Conservation (phyloP, 192 early-diverging fungal species). For the Nowakowskiella sp. region DNA sequence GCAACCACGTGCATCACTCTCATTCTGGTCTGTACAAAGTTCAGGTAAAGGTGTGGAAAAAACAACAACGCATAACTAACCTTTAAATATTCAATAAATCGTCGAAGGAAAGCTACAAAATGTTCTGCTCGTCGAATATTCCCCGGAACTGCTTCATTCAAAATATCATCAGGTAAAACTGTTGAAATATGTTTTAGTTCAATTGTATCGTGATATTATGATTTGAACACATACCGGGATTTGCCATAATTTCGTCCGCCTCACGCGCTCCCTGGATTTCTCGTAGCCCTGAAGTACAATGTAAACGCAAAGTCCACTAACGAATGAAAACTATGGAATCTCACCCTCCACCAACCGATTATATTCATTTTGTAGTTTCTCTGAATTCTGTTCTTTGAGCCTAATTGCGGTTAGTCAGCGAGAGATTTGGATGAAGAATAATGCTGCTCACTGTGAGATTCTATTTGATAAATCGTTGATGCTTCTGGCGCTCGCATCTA, state of each 20-base stretch:
- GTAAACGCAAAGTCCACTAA: not conserved
- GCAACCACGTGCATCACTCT: constrained; percentile 96
- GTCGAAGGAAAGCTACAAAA: constrained; percentile 91
- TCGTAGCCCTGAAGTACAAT: constrained; percentile 49
- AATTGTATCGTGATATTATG: constrained; percentile 2
- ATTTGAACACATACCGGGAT: constrained; percentile 57
- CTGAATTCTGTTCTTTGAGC: constrained; percentile 79
- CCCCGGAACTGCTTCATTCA: constrained; percentile 90
- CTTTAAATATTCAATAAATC: constrained; percentile 97
- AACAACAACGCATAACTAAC: constrained; percentile 17
- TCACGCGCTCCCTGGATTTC: constrained; percentile 65
- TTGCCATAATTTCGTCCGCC: constrained; percentile 82
- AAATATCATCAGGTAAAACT: constrained; percentile 86
- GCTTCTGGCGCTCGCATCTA: constrained; percentile 83
- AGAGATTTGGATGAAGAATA: not conserved
- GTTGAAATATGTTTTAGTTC: constrained; percentile 6
- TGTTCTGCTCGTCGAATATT: constrained; percentile 97
- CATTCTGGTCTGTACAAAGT: constrained; percentile 64
- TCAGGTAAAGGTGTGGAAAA: not conserved
- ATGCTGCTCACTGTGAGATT: constrained; percentile 57
- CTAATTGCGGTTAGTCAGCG: constrained; percentile 21
- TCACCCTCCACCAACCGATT: constrained; percentile 73
- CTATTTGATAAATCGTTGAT: constrained; percentile 57
- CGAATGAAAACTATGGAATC: not conserved
- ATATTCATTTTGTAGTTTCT: constrained; percentile 88